Evolutionary conservation across 1,284 basidiomycete genomes (phyloP), one percentile per base, ranked within the genome.

Genomic region (Fistulinella staudtii): DNA sequence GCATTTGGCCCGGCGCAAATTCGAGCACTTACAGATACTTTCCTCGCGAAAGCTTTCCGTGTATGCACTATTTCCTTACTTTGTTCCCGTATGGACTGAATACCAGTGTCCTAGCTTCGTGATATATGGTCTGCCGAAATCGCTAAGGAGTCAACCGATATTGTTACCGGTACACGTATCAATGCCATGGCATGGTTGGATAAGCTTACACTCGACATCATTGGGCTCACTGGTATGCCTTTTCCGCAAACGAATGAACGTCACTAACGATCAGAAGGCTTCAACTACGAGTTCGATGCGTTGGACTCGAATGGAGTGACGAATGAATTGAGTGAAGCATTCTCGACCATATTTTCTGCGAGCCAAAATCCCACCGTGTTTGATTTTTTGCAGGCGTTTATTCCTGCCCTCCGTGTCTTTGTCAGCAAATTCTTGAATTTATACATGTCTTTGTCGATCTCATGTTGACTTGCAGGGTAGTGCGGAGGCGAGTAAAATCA

Each of bases 201-300:
- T 35, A 72, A 71, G 43, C 69, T 72, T 46, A 85, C 85, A 0
- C 65, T 87, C 27, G 84, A 88, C 53, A 70, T 85, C 20, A 86
- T 89, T 44, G 83, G 83, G 7, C 65, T 77, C 13, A 80, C 83
- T 20, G 83, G 82, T 75, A 49, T 10, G 53, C 47, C 13, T 2
- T 2, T 20, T 34, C 21, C 13, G 18, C 10, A 23, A 24, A 14
- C 9, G 23, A 27, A 36, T 8, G 21, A 1, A 36, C 29, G 9
- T 37, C 4, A 10, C 25, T 41, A 5, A 53, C 11, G 7, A 20
- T 9, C 2, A 5, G 7, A 29, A 78, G 76, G 82, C 0, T 89
- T 89, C 58, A 74, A 77, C 55, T 86, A 87, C 55, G 60, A 77
- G 10, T 86, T 36, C 18, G 8, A 23, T 8, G 22, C 21, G 6